Evolutionary conservation across 805 yeast species (phyloP).

Genomic region (Metschnikowia chrysomelidarum): DNA sequence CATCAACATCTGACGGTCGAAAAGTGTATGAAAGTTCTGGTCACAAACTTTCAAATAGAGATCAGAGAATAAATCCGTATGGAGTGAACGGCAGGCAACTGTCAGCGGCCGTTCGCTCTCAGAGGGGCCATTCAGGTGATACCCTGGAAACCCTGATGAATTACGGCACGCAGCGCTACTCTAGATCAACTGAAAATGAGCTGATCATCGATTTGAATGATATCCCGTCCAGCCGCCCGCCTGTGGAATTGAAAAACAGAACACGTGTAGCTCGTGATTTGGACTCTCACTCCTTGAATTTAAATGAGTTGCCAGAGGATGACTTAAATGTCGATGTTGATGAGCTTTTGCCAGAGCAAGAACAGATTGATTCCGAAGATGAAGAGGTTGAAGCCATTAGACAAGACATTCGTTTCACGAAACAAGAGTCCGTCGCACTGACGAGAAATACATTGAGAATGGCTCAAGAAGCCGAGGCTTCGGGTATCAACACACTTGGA

Average conservation of each 20-base stretch:
- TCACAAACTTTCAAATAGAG: background rate
- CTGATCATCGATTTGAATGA: constrained; percentile 40
- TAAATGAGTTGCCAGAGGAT: constrained; percentile 29
- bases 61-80: constrained; percentile 3
- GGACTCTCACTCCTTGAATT: constrained; percentile 30
- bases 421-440: constrained; percentile 82
- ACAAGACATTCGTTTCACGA: constrained; percentile 76
- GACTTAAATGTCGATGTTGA: constrained; percentile 40
- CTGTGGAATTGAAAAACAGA: constrained; percentile 22
- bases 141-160: background rate
- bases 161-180: background rate
- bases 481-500: constrained; percentile 72
- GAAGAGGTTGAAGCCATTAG: constrained; percentile 87
- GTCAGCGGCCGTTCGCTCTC: background rate
- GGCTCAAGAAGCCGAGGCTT: constrained; percentile 49
- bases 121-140: background rate
- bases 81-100: background rate
- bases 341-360: constrained; percentile 36
- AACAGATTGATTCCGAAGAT: constrained; percentile 59
- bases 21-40: too few species aligned
- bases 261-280: constrained; percentile 19
- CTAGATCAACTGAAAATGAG: constrained; percentile 21
- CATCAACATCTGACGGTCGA: too few species aligned
- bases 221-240: constrained; percentile 32
- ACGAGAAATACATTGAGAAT: constrained; percentile 74